Base-by-base conservation (phyloP, 345 rosid species). In the Pseudoturritis turrita region DNA sequence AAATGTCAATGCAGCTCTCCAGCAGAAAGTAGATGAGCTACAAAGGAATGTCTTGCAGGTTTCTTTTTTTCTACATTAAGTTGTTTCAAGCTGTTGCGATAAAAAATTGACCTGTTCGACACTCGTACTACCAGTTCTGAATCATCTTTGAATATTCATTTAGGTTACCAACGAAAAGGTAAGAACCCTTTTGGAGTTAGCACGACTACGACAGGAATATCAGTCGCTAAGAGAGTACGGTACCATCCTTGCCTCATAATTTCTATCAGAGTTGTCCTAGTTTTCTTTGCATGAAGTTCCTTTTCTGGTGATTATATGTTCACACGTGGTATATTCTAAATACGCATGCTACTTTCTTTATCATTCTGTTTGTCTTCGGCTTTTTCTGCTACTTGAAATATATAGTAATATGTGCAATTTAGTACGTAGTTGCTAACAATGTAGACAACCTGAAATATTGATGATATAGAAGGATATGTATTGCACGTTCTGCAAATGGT, bases 151-250 rank as follows among this genome's bases (percentile, higher is more conserved):
- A 61, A 36, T 61, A 33, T 62, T 66, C 37, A 55, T 49, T 66
- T 70, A 90, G 99, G 99, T 90, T 63, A 90, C 98, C 10, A 92
- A 85, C 62, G 99, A 96, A 82, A 96, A 96, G 83, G 99, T 96
- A 70, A 92, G 84, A 87, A 88, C 87, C 74, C 96, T 96, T 51
- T 37, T 92, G 95, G 98, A 92, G 79, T 72, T 90, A 79, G 97
- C 96, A 40, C 88, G 82, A 59, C 56, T 96, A 68, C 90, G 88
- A 80, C 95, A 86, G 78, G 90, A 85, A 44, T 82, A 81, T 82
- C 89, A 86, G 29, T 73, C 72, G 61, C 79, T 88, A 49, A 86
- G 64, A 83, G 95, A 87, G 99, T 96, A 86, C 14, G 59, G 14
- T 41, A 11, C 33, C 65, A 63, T 56, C 50, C 49, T 64, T 18